These are phyloP conservation scores for Onygena corvina DNA, from an alignment of 2,329 filamentous ascomycete genomes.

Conservation along the genomic window DNA sequence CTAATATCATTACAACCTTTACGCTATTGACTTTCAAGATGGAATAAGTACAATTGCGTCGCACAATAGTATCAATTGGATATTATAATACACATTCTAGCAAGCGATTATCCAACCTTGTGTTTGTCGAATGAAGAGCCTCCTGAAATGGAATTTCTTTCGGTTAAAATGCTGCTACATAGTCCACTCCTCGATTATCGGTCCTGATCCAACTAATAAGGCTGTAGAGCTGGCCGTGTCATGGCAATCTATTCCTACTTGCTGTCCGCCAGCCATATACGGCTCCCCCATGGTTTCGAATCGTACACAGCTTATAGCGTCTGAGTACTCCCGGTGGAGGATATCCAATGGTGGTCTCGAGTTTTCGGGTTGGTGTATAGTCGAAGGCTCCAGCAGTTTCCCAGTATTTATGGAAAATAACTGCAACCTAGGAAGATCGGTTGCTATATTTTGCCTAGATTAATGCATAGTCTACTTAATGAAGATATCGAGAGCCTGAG, in stretches of 20 bases:
- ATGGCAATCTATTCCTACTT: conserved; percentile 14
- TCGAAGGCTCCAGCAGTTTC: conserved; percentile 18
- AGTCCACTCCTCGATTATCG: conserved; percentile 28
- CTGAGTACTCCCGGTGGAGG: conserved; percentile 15
- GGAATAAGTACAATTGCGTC: too few species aligned
- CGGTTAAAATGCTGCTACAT: background rate
- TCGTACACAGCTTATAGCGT: conserved; percentile 22
- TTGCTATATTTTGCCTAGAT: conserved; percentile 19
- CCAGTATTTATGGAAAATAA: conserved; percentile 31
- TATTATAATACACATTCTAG: background rate
- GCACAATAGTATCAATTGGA: too few species aligned
- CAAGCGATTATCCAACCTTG: too few species aligned
- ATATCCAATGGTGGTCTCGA: background rate
- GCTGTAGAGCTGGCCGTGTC: conserved; percentile 18
- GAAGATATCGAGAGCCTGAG: too few species aligned
- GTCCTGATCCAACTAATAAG: conserved; percentile 25
- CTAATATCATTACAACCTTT: background rate
- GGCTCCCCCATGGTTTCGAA: conserved; percentile 22
- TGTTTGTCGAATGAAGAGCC: too few species aligned
- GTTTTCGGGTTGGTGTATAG: background rate
- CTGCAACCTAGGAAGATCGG: conserved; percentile 25
- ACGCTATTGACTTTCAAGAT: background rate
- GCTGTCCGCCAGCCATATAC: conserved; percentile 2
- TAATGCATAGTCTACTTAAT: background rate
- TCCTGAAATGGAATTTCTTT: background rate